These are phyloP conservation scores for Neurospora terricola DNA, from an alignment of 495 filamentous ascomycete genomes.

Conservation along the genomic window DNA sequence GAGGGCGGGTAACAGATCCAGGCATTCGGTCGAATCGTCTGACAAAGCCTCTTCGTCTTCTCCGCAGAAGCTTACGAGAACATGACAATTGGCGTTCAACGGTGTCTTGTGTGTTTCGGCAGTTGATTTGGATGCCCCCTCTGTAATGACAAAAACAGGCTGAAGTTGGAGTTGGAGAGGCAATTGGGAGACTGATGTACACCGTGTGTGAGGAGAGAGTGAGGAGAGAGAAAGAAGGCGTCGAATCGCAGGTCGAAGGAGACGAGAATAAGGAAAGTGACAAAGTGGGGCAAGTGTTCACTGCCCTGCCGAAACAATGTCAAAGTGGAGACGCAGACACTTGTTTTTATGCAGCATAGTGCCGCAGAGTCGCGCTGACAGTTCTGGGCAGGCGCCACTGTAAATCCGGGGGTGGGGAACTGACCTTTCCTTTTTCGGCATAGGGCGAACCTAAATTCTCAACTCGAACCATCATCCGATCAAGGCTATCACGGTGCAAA, in stretches of 20 bases:
- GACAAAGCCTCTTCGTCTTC: neutral
- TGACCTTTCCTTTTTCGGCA: neutral
- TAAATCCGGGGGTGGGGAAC: neutral
- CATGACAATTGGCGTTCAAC: neutral
- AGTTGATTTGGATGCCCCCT: neutral
- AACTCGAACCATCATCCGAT: neutral
- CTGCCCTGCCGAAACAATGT: neutral
- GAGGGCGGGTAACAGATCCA: neutral
- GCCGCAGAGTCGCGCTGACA: neutral
- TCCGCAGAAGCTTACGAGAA: constrained; percentile 5
- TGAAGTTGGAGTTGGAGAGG: neutral
- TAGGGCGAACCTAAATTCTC: neutral
- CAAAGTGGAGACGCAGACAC: neutral
- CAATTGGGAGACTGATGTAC: neutral
- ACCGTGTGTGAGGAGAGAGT: neutral
- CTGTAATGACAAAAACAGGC: neutral
- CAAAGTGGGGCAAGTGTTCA: neutral
- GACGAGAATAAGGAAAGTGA: neutral
- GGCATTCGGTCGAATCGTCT: neutral
- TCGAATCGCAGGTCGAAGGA: neutral
- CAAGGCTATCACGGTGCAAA: neutral
- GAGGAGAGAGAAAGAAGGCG: neutral
- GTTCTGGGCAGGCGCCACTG: neutral
- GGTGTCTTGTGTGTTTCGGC: neutral
- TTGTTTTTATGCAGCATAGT: neutral